Percentiles rank a stretch among this genome's conserved stretches.
These are phyloP conservation scores for Sporisorium scitamineum DNA, from an alignment of 1,284 basidiomycete genomes.

Conservation along the genomic window DNA sequence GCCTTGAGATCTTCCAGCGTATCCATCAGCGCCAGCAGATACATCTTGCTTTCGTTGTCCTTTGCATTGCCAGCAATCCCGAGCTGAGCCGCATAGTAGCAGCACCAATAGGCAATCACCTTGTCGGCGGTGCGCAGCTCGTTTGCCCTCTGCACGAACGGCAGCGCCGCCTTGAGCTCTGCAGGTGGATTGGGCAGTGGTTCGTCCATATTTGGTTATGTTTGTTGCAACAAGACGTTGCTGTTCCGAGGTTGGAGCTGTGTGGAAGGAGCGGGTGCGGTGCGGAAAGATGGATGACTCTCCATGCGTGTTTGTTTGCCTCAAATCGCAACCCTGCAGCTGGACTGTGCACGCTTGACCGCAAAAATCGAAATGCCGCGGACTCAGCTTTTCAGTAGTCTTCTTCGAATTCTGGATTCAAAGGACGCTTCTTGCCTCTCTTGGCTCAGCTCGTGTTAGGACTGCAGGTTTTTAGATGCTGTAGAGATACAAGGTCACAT, in stretches of 20 bases:
- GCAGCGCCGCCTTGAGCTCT: slow-evolving; percentile 73
- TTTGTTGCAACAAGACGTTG: background rate
- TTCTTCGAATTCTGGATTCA: background rate
- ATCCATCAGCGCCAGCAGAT: slow-evolving; percentile 81
- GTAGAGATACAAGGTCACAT: slow-evolving; percentile 4
- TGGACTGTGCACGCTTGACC: slow-evolving; percentile 26
- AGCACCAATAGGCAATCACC: slow-evolving; percentile 93
- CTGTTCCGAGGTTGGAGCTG: background rate
- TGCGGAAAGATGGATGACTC: background rate
- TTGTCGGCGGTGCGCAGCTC: slow-evolving; percentile 86
- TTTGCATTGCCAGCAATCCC: slow-evolving; percentile 79
- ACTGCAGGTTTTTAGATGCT: background rate
- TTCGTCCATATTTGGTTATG: slow-evolving; percentile 34
- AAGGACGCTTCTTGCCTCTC: background rate
- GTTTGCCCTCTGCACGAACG: slow-evolving; percentile 88
- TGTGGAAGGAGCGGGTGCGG: background rate
- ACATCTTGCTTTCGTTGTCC: slow-evolving; percentile 74
- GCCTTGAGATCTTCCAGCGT: slow-evolving; percentile 84
- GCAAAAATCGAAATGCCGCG: background rate
- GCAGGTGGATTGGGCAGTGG: slow-evolving; percentile 45
- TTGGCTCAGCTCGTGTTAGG: background rate
- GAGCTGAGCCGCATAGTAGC: slow-evolving; percentile 87
- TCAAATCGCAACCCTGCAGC: background rate
- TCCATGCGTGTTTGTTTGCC: background rate
- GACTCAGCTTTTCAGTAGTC: too few relatives aligned